Evolutionary conservation across 805 yeast genomes (phyloP).

Genomic region (Kodamaea laetipori): DNA sequence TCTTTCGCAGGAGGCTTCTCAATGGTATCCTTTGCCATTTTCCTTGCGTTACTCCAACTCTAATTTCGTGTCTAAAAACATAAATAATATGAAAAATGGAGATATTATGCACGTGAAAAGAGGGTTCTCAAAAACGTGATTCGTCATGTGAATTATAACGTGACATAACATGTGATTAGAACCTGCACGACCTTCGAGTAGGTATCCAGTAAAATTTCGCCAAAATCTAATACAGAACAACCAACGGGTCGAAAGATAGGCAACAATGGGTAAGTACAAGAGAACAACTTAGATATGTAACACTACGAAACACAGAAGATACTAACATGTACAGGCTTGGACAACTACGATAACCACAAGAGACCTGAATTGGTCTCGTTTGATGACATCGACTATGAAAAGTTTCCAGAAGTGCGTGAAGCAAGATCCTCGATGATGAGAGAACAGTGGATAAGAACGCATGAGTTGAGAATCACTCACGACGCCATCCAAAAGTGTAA

Average conservation of each 20-base stretch:
- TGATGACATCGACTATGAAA: constrained; percentile 77
- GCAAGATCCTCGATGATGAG: constrained; percentile 80
- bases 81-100: constrained; percentile 5
- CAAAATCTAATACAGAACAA: constrained; percentile 11
- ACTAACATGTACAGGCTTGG: constrained; percentile 27
- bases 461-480: constrained; percentile 66
- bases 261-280: constrained; percentile 7
- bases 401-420: constrained; percentile 58
- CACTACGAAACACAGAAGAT: not conserved
- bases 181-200: not conserved
- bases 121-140: no score
- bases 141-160: not conserved
- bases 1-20: constrained; percentile 4
- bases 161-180: not conserved
- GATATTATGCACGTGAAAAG: constrained; percentile 1
- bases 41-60: not conserved
- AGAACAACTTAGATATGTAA: not conserved
- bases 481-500: constrained; percentile 79
- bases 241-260: constrained; percentile 4
- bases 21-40: constrained; percentile 5
- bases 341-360: constrained; percentile 43
- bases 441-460: constrained; percentile 76
- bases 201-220: constrained; percentile 14
- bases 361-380: constrained; percentile 77
- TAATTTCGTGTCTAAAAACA: not conserved